Evolutionary conservation across 371 early-diverging fungal genomes (phyloP), one percentile per base, ranked within the genome.

Genomic region (Apophysomyces ossiformis): DNA sequence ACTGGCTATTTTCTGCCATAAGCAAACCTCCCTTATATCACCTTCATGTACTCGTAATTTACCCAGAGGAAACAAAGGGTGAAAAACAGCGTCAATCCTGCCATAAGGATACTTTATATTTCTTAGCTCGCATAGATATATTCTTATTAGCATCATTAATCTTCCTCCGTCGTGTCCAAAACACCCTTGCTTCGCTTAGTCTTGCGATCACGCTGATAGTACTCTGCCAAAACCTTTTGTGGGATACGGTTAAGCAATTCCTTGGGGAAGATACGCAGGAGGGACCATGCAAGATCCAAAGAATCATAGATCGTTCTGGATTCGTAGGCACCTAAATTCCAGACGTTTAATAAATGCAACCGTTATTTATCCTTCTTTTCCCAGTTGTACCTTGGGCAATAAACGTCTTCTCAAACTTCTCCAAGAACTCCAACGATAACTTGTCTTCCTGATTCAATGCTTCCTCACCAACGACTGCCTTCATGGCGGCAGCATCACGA

Each of bases 391-490:
- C 96, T 87, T 99, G 99, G 45, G 95, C 88, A 76, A 99, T 95
- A 79, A 99, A 99, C 11, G 96, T 87, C 82, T 92, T 97, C 79
- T 99, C 99, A 79, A 99, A 99, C 85, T 96, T 96, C 64, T 99
- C 99, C 84, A 99, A 86, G 84, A 99, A 99, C 82, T 99, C 99
- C 46, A 99, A 87, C 36, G 96, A 90, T 61, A 99, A 88, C 78
- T 99, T 99, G 73, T 99, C 99, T 83, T 99, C 99, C 63, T 92
- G 93, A 75, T 94, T 96, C 73, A 99, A 84, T 12, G 99, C 99
- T 77, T 99, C 99, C 79, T 99, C 99, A 78, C 99, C 99, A 57
- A 99, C 99, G 47, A 99, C 99, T 60, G 99, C 98, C 89, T 99
- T 99, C 99, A 99, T 99, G 45, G 99, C 95, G 26, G 96, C 95